Evolutionary conservation across 768 basidiomycete genomes (phyloP).

Genomic region (Leucosporidium yakuticum): DNA sequence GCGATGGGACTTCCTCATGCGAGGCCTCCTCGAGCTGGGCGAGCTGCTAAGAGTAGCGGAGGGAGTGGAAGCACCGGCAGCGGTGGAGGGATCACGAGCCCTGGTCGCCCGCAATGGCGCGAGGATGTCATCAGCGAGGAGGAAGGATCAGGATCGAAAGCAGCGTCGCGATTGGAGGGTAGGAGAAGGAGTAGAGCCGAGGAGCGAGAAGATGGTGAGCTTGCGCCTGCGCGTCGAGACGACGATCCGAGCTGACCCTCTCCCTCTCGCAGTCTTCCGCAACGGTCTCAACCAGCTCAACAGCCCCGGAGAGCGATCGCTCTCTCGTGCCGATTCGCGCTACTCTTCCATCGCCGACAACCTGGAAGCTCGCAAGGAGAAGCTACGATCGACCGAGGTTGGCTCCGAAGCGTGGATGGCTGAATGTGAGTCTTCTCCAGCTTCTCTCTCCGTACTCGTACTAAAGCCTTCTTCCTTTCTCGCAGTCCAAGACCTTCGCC

Average conservation of each 20-base stretch:
- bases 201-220: not conserved
- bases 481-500: constrained; percentile 13
- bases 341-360: not conserved
- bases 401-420: constrained; percentile 14
- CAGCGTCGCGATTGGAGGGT: not conserved
- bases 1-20: not conserved
- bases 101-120: too few relatives aligned
- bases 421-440: constrained; percentile 10
- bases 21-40: not conserved
- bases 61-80: not conserved
- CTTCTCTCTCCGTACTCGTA: not conserved
- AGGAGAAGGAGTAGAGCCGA: not conserved
- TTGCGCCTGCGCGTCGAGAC: not conserved
- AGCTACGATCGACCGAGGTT: not conserved
- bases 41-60: not conserved
- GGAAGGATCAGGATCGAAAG: not conserved
- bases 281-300: not conserved
- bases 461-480: not conserved
- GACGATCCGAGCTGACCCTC: not conserved
- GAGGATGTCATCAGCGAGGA: not conserved
- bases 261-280: not conserved
- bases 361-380: constrained; percentile 3
- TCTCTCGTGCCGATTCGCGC: constrained; percentile 3
- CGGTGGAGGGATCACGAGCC: not conserved
- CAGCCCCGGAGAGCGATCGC: not conserved